Conservation (phyloP, 2,329 filamentous ascomycete genomes). For the Microdochium nivale region DNA sequence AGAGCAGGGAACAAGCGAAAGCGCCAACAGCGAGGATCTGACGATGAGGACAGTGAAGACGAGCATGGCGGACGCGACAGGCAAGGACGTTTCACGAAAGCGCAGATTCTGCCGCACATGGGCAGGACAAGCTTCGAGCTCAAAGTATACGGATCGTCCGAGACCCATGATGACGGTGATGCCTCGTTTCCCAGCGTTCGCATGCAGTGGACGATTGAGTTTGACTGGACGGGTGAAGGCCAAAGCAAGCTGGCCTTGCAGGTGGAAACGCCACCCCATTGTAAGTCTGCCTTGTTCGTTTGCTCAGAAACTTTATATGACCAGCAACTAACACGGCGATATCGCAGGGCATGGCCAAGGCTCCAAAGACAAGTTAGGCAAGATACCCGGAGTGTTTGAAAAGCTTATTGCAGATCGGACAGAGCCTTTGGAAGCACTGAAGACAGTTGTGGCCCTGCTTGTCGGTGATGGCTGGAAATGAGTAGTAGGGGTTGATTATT, state of each 20-base stretch:
- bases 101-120: conserved; percentile 44
- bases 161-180: conserved; percentile 14
- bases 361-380: conserved; percentile 35
- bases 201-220: conserved; percentile 54
- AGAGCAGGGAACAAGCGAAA: conserved; percentile 14
- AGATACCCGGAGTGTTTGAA: conserved; percentile 54
- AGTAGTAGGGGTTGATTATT: too few relatives aligned
- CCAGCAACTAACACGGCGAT: background rate
- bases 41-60: conserved; percentile 12
- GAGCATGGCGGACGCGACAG: conserved; percentile 8
- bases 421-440: conserved; percentile 46
- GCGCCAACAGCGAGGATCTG: conserved; percentile 12
- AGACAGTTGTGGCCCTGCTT: conserved; percentile 52
- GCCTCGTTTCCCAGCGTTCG: conserved; percentile 33
- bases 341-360: conserved; percentile 46
- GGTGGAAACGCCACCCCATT: conserved; percentile 50
- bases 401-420: conserved; percentile 47
- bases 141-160: conserved; percentile 23
- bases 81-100: conserved; percentile 17
- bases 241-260: conserved; percentile 47
- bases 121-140: conserved; percentile 42
- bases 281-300: conserved; percentile 35
- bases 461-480: conserved; percentile 26
- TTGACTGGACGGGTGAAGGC: conserved; percentile 68
- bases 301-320: background rate